phyloP scores from a whole-genome alignment of 2,329 filamentous ascomycete species.

The Sporothrix dimorphospora region DNA sequence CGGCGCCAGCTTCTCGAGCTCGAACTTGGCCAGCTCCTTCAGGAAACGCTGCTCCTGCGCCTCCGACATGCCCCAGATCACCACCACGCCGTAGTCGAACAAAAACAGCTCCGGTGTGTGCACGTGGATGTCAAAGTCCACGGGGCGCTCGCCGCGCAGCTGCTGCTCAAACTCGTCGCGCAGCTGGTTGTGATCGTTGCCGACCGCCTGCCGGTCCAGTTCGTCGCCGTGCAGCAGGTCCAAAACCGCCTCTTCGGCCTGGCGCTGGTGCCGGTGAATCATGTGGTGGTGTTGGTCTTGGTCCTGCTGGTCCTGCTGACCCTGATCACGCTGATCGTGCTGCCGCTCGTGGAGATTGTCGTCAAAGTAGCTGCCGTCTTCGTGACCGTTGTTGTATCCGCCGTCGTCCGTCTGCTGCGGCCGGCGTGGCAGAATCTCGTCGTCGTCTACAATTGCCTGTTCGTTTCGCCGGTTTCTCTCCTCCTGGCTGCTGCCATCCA shows the following conservation, averaged over 20 bases:
- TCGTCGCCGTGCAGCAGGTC: conserved; percentile 28
- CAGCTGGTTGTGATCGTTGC: conserved; percentile 25
- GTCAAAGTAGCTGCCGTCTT: conserved; percentile 40
- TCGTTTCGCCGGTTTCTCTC: conserved; percentile 41
- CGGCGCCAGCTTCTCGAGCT: conserved; percentile 82
- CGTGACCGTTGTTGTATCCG: conserved; percentile 43
- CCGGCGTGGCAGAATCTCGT: conserved; percentile 30
- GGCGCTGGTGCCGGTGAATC: conserved; percentile 16
- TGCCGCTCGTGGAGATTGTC: conserved; percentile 13
- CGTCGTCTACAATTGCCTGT: conserved; percentile 36
- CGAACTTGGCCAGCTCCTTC: conserved; percentile 92
- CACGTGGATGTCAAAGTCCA: conserved; percentile 83
- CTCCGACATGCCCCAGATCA: conserved; percentile 98
- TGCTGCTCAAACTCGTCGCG: conserved; percentile 30
- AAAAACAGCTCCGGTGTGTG: conserved; percentile 94
- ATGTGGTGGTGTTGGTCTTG: conserved; percentile 41
- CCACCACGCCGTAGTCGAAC: conserved; percentile 96
- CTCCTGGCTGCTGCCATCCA: conserved; percentile 48
- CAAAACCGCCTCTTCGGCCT: conserved; percentile 24
- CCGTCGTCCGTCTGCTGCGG: conserved; percentile 33
- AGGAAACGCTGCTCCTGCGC: conserved; percentile 87
- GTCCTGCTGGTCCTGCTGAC: conserved; percentile 11
- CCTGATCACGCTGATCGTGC: conserved; percentile 15
- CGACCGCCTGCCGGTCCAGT: conserved; percentile 17
- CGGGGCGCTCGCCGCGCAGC: conserved; percentile 36